Evolutionary conservation across 371 early-diverging fungal species (phyloP).

Genomic region (Actinomortierella ambigua): DNA sequence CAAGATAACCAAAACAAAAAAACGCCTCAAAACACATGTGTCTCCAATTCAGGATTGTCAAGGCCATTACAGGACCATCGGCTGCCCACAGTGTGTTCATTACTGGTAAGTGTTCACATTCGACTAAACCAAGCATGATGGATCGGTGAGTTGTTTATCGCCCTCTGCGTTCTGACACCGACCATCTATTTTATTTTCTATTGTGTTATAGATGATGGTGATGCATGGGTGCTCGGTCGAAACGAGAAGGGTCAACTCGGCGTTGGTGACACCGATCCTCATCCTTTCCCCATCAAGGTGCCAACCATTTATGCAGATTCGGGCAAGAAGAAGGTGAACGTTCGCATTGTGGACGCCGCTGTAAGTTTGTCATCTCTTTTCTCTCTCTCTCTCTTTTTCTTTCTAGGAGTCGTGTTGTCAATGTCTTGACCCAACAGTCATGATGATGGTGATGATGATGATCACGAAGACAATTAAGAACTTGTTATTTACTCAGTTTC

Average conservation of each 20-base stretch:
- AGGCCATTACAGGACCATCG: constrained; percentile 45
- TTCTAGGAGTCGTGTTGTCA: constrained; percentile 4
- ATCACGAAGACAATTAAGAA: no score
- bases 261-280: constrained; percentile 43
- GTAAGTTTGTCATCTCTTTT: constrained; percentile 12
- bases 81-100: constrained; percentile 52
- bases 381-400: neutral
- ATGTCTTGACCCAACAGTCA: no score
- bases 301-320: constrained; percentile 34
- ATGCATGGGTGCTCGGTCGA: constrained; percentile 52
- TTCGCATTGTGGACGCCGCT: constrained; percentile 46
- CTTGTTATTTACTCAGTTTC: no score
- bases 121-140: no score
- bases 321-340: constrained; percentile 27
- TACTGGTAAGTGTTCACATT: constrained; percentile 19
- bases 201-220: constrained; percentile 46
- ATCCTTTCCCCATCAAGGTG: constrained; percentile 46
- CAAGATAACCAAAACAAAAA: no score
- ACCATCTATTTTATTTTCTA: no score
- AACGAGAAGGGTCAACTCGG: constrained; percentile 57
- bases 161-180: no score
- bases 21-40: neutral
- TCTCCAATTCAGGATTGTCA: constrained; percentile 29
- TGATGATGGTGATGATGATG: no score
- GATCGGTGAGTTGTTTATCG: no score